A percentile compares a stretch with the other conserved stretches of the same genome.
phyloP scores from a whole-genome alignment of 2,329 filamentous ascomycete genomes.

The Sporothrix variecibatus region DNA sequence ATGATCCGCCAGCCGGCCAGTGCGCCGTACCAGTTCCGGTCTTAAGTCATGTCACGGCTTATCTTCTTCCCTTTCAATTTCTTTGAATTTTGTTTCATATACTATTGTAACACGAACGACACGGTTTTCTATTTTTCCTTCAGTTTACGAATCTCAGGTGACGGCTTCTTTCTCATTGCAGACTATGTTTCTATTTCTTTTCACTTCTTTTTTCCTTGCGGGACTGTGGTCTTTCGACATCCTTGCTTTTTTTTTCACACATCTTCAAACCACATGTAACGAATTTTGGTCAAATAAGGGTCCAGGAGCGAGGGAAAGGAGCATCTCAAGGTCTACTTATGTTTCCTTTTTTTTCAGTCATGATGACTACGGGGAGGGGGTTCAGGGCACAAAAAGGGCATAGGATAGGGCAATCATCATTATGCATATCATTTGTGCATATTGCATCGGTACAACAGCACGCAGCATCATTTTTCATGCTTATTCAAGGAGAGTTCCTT shows the following conservation, averaged over 20 bases:
- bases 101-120: not conserved
- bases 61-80: not conserved
- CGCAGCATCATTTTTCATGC: not conserved
- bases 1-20: constrained; percentile 23
- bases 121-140: not conserved
- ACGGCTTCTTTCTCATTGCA: not conserved
- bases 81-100: not conserved
- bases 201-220: not conserved
- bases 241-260: not conserved
- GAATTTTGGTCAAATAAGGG: not conserved
- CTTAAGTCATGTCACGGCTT: not conserved
- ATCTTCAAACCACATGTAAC: not conserved
- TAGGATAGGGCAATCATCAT: constrained; percentile 4
- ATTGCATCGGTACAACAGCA: not conserved
- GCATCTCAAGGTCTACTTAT: not conserved
- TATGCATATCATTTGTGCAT: not conserved
- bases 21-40: constrained; percentile 3
- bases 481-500: not conserved
- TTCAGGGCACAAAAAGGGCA: not conserved
- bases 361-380: not conserved
- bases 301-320: not conserved
- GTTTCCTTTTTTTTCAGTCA: not conserved
- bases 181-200: not conserved
- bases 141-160: not conserved
- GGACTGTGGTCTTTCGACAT: not conserved